Percentiles rank a stretch among this genome's conserved stretches.
phyloP scores from a whole-genome alignment of 768 basidiomycete genomes.

The Suillus decipiens region DNA sequence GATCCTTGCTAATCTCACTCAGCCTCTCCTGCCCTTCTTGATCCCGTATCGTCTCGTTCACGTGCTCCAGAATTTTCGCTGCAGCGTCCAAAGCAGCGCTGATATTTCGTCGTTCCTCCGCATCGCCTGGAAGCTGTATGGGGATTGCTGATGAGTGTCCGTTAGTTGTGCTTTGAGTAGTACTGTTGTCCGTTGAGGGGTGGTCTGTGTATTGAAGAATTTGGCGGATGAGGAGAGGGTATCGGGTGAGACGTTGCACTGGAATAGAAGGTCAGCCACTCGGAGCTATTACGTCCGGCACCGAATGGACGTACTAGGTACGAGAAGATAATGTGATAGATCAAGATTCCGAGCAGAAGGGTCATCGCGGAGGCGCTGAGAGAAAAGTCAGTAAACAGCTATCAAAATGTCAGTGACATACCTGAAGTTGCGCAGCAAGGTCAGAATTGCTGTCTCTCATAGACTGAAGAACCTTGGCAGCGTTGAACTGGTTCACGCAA shows the following conservation, averaged over 20 bases:
- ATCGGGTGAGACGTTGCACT: conserved; percentile 97
- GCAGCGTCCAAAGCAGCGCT: conserved; percentile 57
- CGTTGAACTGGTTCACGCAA: conserved; percentile 84
- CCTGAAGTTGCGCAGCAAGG: conserved; percentile 68
- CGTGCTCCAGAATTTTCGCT: conserved; percentile 71
- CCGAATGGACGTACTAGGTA: conserved; percentile 66
- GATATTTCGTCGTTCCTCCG: conserved; percentile 58
- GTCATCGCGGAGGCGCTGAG: conserved; percentile 73
- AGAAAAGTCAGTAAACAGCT: conserved; percentile 3
- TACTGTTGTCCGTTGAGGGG: conserved; percentile 30
- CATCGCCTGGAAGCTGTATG: conserved; percentile 15
- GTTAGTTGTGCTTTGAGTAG: not conserved
- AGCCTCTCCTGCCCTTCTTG: conserved; percentile 83
- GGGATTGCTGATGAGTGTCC: not conserved
- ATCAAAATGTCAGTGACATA: conserved; percentile 23
- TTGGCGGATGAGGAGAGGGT: conserved; percentile 87
- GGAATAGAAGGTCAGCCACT: not conserved
- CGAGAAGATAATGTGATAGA: conserved; percentile 86
- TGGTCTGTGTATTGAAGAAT: conserved; percentile 78
- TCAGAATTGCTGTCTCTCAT: conserved; percentile 67
- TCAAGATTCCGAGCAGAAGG: conserved; percentile 81
- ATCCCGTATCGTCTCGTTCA: conserved; percentile 88
- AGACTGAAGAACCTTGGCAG: conserved; percentile 75
- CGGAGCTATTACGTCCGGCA: too few species aligned
- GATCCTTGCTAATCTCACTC: conserved; percentile 66